A percentile compares a stretch with the other conserved stretches of the same genome.
phyloP scores from a whole-genome alignment of 2,329 filamentous ascomycete species.

The Lecanoromycetidae sp. region DNA sequence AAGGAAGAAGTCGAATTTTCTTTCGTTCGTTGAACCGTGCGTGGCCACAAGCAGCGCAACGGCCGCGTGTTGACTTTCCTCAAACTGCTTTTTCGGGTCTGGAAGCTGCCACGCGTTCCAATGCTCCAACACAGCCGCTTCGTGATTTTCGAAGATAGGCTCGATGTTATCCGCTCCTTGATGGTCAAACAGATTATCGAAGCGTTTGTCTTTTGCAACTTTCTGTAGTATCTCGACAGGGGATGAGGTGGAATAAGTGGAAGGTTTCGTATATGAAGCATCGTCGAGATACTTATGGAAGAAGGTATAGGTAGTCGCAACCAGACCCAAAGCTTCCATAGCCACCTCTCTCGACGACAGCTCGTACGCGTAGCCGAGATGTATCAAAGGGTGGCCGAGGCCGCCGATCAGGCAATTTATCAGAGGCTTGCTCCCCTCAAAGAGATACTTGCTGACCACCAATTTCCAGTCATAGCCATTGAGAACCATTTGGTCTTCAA shows the following conservation, averaged over 20 bases:
- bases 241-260: constrained; percentile 48
- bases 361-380: constrained; percentile 88
- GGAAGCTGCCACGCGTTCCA: constrained; percentile 77
- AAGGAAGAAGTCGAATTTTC: constrained; percentile 67
- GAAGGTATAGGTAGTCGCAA: constrained; percentile 45
- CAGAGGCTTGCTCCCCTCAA: constrained; percentile 60
- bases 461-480: constrained; percentile 74
- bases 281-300: constrained; percentile 58
- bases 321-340: constrained; percentile 72
- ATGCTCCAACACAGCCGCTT: constrained; percentile 64
- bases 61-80: constrained; percentile 50
- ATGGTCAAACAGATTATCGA: constrained; percentile 53
- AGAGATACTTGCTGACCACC: constrained; percentile 64
- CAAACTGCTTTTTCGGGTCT: constrained; percentile 62
- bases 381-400: constrained; percentile 82
- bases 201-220: constrained; percentile 55
- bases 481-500: constrained; percentile 74
- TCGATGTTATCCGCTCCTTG: constrained; percentile 53
- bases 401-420: constrained; percentile 70
- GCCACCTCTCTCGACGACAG: constrained; percentile 72
- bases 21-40: constrained; percentile 14
- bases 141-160: constrained; percentile 54
- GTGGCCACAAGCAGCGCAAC: constrained; percentile 33
- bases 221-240: constrained; percentile 59
- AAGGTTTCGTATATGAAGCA: constrained; percentile 53